These are phyloP conservation scores for Cutaneotrichosporon sp. DNA, from an alignment of 1,284 basidiomycete species.

Conservation along the genomic window DNA sequence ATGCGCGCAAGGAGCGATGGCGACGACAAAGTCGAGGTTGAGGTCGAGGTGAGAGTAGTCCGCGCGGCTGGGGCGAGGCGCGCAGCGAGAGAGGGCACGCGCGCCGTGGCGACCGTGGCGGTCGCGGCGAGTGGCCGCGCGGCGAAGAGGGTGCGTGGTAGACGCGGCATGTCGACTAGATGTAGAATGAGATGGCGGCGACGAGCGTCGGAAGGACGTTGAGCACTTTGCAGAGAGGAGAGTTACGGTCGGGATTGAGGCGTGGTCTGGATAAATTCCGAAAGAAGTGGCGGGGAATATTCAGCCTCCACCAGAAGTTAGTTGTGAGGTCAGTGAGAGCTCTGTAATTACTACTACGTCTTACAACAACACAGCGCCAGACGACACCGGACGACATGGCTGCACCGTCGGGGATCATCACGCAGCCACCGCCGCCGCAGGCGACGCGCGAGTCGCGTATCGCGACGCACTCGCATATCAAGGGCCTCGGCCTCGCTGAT, in stretches of 20 bases:
- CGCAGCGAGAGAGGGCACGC: conserved; percentile 3
- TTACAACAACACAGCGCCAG: no score
- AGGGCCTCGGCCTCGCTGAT: conserved; percentile 82
- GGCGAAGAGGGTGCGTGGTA: conserved; percentile 10
- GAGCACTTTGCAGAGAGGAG: not conserved
- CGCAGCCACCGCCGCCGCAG: conserved; percentile 42
- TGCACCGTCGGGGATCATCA: conserved; percentile 32
- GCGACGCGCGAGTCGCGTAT: conserved; percentile 46
- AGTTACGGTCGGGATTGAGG: not conserved
- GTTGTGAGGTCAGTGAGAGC: no score
- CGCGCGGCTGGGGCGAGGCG: conserved; percentile 5
- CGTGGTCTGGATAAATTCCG: conserved; percentile 19
- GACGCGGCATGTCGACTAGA: conserved; percentile 12
- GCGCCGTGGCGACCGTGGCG: no score
- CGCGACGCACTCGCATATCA: conserved; percentile 52
- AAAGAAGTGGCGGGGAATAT: conserved; percentile 6
- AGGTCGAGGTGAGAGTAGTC: not conserved
- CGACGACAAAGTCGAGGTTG: not conserved
- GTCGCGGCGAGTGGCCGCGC: conserved; percentile 1
- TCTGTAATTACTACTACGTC: no score
- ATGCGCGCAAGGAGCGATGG: conserved; percentile 8
- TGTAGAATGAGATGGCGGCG: not conserved
- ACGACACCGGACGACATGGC: no score
- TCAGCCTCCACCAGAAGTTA: conserved; percentile 6
- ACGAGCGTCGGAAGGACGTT: not conserved